Conservation (phyloP, 129 eudicot genomes). For the Daucus carota region DNA sequence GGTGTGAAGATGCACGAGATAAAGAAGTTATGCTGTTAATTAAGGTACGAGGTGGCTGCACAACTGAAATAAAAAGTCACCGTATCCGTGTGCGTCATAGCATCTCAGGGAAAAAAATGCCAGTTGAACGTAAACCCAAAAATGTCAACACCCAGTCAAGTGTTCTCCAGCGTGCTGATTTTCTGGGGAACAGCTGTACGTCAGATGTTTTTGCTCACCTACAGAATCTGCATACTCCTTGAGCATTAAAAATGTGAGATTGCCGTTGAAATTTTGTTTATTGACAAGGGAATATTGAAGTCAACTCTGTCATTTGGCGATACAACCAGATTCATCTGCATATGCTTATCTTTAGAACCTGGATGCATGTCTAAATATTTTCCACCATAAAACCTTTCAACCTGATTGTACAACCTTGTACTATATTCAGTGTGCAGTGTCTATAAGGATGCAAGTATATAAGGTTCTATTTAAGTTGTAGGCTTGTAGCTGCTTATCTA, state of each 20-base stretch:
- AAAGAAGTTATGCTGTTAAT: constrained; percentile 68
- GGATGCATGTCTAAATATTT: not conserved
- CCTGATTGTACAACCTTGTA: not conserved
- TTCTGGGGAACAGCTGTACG: constrained; percentile 44
- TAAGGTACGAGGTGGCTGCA: constrained; percentile 57
- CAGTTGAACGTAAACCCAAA: constrained; percentile 28
- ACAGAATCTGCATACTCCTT: constrained; percentile 53
- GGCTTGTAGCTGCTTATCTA: not conserved
- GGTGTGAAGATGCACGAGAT: constrained; percentile 97
- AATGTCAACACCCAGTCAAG: constrained; percentile 28
- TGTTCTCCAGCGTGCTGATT: constrained; percentile 70
- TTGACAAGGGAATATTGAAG: not conserved
- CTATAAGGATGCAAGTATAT: not conserved
- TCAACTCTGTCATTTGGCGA: not conserved
- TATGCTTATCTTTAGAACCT: not conserved
- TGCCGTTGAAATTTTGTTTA: not conserved
- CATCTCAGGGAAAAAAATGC: constrained; percentile 36
- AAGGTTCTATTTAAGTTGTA: not conserved
- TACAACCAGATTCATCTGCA: not conserved
- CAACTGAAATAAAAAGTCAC: constrained; percentile 43
- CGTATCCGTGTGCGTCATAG: constrained; percentile 79
- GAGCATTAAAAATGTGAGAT: constrained; percentile 3
- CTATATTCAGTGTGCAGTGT: not conserved
- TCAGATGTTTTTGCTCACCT: constrained; percentile 71
- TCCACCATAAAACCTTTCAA: not conserved